Conservation (phyloP, 306 rosid genomes). For the Sicyos baderoa region DNA sequence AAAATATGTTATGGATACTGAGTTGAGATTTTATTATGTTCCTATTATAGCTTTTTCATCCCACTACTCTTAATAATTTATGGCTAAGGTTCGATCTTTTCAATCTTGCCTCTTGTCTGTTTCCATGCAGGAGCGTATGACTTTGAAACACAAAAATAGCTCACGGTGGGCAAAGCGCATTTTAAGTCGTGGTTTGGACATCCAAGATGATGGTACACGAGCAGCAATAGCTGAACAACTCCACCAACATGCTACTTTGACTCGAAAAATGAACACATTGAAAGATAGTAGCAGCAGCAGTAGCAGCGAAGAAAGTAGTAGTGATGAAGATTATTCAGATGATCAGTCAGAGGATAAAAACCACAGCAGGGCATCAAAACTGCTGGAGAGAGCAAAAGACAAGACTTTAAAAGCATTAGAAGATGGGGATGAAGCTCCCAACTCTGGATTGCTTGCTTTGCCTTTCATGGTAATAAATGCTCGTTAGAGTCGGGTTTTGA, state of each 20-base stretch:
- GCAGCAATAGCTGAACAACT: conserved; percentile 72
- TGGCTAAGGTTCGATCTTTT: background rate
- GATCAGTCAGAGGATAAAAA: conserved; percentile 39
- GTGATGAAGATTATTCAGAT: conserved; percentile 51
- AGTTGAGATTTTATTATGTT: background rate
- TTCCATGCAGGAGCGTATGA: conserved; percentile 72
- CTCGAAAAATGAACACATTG: conserved; percentile 73
- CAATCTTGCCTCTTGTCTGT: background rate
- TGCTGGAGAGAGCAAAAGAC: conserved; percentile 62
- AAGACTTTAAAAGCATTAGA: conserved; percentile 53
- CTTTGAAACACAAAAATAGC: conserved; percentile 61
- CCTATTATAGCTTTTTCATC: background rate
- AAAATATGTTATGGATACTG: background rate
- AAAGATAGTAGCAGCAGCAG: conserved; percentile 53
- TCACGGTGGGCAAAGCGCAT: conserved; percentile 66
- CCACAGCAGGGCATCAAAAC: conserved; percentile 40
- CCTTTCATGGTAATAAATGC: conserved; percentile 73
- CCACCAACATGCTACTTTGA: conserved; percentile 52
- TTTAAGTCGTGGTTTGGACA: conserved; percentile 54
- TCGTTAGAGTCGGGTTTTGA: conserved; percentile 11
- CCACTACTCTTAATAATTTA: background rate
- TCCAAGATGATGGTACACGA: conserved; percentile 90
- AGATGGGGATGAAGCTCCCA: conserved; percentile 66
- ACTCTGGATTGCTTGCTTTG: conserved; percentile 69
- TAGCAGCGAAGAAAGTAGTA: conserved; percentile 51